Conservation (phyloP, 768 basidiomycete genomes). For the Candolleomyces efflorescens region DNA sequence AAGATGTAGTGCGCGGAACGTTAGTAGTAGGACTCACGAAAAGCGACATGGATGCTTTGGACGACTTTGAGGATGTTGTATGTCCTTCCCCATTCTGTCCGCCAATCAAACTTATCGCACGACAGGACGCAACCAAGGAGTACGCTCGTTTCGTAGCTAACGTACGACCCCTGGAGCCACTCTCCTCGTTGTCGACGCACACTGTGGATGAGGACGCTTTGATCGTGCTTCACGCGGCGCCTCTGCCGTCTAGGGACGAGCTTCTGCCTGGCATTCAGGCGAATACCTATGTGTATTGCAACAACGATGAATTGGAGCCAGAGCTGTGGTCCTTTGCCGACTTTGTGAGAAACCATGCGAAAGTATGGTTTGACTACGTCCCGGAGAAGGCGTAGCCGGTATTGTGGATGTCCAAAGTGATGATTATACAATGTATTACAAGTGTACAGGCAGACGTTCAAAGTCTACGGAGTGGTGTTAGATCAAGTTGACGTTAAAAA, state of each 20-base stretch:
- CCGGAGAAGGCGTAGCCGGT: neutral
- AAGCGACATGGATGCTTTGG: constrained; percentile 60
- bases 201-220: constrained; percentile 17
- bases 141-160: constrained; percentile 54
- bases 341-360: constrained; percentile 71
- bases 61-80: constrained; percentile 80
- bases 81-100: neutral
- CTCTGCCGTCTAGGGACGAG: constrained; percentile 33
- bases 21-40: constrained; percentile 69
- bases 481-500: too few relatives aligned
- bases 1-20: constrained; percentile 73
- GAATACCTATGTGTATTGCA: constrained; percentile 71
- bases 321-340: constrained; percentile 79
- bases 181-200: constrained; percentile 27
- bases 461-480: too few relatives aligned
- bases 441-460: too few relatives aligned
- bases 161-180: constrained; percentile 51
- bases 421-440: too few relatives aligned
- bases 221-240: constrained; percentile 38
- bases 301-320: constrained; percentile 41
- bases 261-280: constrained; percentile 35
- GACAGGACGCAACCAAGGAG: constrained; percentile 47
- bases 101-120: too few relatives aligned
- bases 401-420: too few relatives aligned
- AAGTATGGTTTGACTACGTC: constrained; percentile 55